phyloP scores from a whole-genome alignment of 148 eudicot genomes.

The Nepenthes mirabilis region DNA sequence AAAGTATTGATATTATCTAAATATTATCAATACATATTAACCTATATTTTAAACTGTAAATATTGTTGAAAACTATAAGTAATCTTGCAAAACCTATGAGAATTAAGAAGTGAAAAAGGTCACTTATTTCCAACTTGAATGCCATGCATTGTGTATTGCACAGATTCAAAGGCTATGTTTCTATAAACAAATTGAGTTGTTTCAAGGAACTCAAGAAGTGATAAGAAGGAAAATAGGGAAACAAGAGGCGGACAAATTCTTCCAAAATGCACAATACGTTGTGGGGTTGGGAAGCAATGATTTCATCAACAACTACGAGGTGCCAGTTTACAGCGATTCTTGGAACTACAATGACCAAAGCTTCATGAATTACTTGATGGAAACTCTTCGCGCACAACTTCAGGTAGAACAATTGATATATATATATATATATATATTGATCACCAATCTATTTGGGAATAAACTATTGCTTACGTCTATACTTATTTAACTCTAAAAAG shows the following conservation, averaged over 20 bases:
- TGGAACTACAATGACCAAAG: conserved; percentile 50
- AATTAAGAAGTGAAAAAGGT: too few species aligned
- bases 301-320: conserved; percentile 86
- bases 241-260: conserved; percentile 42
- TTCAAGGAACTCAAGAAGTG: conserved; percentile 55
- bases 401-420: conserved; percentile 18
- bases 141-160: not conserved
- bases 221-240: conserved; percentile 45
- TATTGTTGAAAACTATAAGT: too few species aligned
- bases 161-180: conserved; percentile 77
- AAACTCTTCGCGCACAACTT: conserved; percentile 56
- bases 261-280: conserved; percentile 45
- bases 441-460: too few species aligned
- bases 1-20: too few species aligned
- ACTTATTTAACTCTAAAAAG: too few species aligned
- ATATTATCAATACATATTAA: too few species aligned
- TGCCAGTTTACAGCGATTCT: conserved; percentile 79
- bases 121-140: not conserved
- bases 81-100: too few species aligned
- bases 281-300: conserved; percentile 93
- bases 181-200: conserved; percentile 75
- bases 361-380: conserved; percentile 48
- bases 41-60: too few species aligned
- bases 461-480: too few species aligned
- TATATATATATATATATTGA: too few species aligned